Evolutionary conservation across 768 basidiomycete genomes (phyloP).

Genomic region (Rhizopogon rudus): DNA sequence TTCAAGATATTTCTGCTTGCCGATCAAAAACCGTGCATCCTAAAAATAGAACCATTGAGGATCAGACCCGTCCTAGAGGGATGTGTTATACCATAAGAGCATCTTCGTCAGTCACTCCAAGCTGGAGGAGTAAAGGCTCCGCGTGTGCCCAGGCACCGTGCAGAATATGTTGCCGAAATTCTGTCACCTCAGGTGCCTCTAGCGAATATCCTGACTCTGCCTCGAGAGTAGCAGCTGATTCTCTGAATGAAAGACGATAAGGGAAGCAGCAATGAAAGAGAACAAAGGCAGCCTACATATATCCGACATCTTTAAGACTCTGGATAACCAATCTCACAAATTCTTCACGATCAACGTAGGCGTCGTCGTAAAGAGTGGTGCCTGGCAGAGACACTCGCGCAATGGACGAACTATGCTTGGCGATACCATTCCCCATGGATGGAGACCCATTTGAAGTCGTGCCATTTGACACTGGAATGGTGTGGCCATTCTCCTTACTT

Average conservation of each 20-base stretch:
- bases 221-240: conserved; percentile 85
- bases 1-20: conserved; percentile 95
- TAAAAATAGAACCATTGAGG: conserved; percentile 28
- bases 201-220: conserved; percentile 89
- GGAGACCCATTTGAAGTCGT: conserved; percentile 31
- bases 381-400: conserved; percentile 66
- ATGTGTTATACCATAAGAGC: conserved; percentile 55
- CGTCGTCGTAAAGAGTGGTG: conserved; percentile 72
- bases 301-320: conserved; percentile 84
- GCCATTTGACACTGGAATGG: conserved; percentile 25
- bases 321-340: conserved; percentile 88
- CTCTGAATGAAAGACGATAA: conserved; percentile 42
- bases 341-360: conserved; percentile 81
- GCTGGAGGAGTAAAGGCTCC: conserved; percentile 57
- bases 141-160: conserved; percentile 80
- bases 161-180: conserved; percentile 77
- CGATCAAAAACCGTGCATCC: conserved; percentile 84
- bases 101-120: conserved; percentile 68
- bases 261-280: conserved; percentile 4
- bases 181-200: conserved; percentile 71
- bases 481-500: conserved; percentile 40
- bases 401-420: conserved; percentile 45
- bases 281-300: conserved; percentile 41
- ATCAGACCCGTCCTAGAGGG: conserved; percentile 1
- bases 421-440: conserved; percentile 42